Evolutionary conservation across 1,284 basidiomycete genomes (phyloP).

Genomic region (Irpex sp.): DNA sequence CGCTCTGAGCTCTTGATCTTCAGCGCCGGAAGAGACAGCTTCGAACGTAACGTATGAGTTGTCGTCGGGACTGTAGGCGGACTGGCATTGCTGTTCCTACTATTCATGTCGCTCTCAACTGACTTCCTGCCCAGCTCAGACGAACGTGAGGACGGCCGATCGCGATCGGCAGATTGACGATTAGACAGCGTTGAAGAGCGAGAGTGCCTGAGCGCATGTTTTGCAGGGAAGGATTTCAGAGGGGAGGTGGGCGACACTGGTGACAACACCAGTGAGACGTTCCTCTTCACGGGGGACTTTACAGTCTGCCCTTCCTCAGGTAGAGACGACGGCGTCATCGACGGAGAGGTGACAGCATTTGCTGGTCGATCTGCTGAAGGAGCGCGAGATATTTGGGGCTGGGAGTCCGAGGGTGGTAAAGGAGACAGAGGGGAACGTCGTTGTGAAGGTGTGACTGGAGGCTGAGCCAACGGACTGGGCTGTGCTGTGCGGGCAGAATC

Average conservation of each 20-base stretch:
- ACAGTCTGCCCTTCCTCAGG: background rate
- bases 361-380: background rate
- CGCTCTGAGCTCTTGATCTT: slow-evolving; percentile 9
- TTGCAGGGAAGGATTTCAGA: background rate
- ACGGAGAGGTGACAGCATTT: background rate
- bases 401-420: background rate
- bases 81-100: slow-evolving; percentile 4
- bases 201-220: slow-evolving; percentile 18
- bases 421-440: background rate
- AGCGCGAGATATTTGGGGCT: background rate
- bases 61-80: background rate
- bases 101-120: slow-evolving; percentile 19
- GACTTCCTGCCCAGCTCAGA: slow-evolving; percentile 16
- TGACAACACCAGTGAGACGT: background rate
- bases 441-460: background rate
- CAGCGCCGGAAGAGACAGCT: slow-evolving; percentile 54
- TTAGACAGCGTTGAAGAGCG: slow-evolving; percentile 21
- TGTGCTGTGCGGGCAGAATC: background rate
- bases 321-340: background rate
- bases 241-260: slow-evolving; percentile 3
- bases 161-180: slow-evolving; percentile 10
- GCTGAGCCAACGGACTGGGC: background rate
- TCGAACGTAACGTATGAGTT: slow-evolving; percentile 38
- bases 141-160: slow-evolving; percentile 13
- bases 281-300: background rate